Evolutionary conservation across 305 asterid genomes (phyloP).

Genomic region (Fraxinus baroniana): DNA sequence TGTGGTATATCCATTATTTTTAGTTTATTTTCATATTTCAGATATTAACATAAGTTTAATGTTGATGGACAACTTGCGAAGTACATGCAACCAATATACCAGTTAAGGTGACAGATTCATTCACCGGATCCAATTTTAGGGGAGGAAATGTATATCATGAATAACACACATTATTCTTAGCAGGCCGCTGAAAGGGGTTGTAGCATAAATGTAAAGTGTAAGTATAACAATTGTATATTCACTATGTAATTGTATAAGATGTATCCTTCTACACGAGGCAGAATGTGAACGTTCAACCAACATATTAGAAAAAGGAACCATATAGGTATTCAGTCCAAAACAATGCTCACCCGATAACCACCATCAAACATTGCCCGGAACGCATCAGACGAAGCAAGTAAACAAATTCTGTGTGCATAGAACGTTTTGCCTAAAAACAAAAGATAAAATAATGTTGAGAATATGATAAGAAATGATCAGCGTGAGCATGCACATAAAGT

Average conservation of each 20-base stretch:
- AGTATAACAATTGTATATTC: background rate
- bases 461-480: background rate
- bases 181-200: background rate
- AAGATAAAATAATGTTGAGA: slow-evolving; percentile 6
- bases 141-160: background rate
- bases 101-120: background rate
- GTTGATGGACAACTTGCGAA: background rate
- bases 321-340: background rate
- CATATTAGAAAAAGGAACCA: slow-evolving; percentile 7
- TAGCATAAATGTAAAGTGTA: background rate
- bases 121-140: background rate
- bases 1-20: background rate
- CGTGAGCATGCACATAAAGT: slow-evolving; percentile 12
- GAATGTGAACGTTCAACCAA: background rate
- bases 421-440: slow-evolving; percentile 73
- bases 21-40: background rate
- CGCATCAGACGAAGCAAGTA: slow-evolving; percentile 98
- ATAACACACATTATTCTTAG: background rate
- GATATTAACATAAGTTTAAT: background rate
- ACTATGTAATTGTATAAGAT: background rate
- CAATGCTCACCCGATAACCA: slow-evolving; percentile 85
- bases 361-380: slow-evolving; percentile 99
- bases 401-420: slow-evolving; percentile 96
- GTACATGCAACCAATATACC: background rate
- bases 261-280: background rate